Evolutionary conservation across 202 grass and related monocot genomes (phyloP).

Genomic region (Panicum hallii): DNA sequence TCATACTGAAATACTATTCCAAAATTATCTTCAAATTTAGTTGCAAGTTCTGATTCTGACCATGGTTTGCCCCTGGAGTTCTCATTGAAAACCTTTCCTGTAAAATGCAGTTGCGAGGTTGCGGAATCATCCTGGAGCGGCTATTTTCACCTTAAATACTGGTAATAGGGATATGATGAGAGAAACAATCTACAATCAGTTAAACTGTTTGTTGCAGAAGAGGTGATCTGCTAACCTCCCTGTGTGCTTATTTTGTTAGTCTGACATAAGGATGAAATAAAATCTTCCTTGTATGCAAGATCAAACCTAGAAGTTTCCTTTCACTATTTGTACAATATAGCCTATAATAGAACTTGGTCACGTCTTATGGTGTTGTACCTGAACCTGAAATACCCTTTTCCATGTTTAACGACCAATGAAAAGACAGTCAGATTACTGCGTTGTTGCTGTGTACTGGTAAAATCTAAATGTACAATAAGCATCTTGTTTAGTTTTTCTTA

Average conservation of each 20-base stretch:
- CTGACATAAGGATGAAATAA: conserved; percentile 2
- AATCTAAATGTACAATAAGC: conserved; percentile 25
- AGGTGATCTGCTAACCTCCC: conserved; percentile 44
- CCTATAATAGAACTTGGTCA: conserved; percentile 19
- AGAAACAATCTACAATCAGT: conserved; percentile 65
- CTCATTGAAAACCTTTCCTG: not conserved
- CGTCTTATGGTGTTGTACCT: conserved; percentile 34
- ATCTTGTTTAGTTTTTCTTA: not conserved
- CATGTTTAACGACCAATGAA: not conserved
- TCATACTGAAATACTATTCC: conserved; percentile 16
- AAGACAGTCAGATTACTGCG: not conserved
- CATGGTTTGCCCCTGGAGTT: not conserved
- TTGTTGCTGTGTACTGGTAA: not conserved
- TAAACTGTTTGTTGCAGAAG: conserved; percentile 58
- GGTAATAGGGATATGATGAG: conserved; percentile 72
- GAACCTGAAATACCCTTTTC: conserved; percentile 26
- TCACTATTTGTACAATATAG: conserved; percentile 18
- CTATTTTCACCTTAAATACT: conserved; percentile 67
- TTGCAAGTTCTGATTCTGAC: conserved; percentile 9
- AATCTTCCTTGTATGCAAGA: not conserved
- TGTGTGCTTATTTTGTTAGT: conserved; percentile 26
- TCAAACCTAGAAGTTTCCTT: not conserved
- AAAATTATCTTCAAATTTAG: not conserved
- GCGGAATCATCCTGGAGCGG: conserved; percentile 93
- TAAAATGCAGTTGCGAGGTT: conserved; percentile 78